Percentiles rank a stretch among this genome's conserved stretches.
phyloP scores from a whole-genome alignment of 139 green algal species.

The Chlorella sp. region DNA sequence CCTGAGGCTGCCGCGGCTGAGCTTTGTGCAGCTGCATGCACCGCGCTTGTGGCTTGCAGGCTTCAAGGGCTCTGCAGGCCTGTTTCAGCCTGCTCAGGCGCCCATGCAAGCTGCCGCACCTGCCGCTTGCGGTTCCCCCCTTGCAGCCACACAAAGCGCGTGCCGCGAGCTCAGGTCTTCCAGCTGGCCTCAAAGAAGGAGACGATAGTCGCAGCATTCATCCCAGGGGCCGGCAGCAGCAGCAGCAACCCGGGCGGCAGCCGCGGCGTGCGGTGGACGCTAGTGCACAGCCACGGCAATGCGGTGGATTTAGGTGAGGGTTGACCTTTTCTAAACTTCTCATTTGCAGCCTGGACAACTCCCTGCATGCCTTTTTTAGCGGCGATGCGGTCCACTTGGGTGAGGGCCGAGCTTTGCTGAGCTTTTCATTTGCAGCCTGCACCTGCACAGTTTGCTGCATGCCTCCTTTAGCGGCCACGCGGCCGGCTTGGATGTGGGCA shows the following conservation, averaged over 20 bases:
- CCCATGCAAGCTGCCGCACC: background rate
- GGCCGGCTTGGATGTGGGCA: no score
- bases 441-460: no score
- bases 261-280: conserved; percentile 43
- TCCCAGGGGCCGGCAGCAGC: background rate
- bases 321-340: no score
- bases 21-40: background rate
- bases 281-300: conserved; percentile 95
- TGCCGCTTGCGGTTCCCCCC: no score
- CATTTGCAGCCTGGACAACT: background rate
- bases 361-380: background rate
- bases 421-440: background rate
- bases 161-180: background rate
- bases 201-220: conserved; percentile 17
- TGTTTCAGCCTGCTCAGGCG: background rate
- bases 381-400: no score
- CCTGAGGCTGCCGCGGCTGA: background rate
- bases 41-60: no score
- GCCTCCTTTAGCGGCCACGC: background rate
- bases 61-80: background rate
- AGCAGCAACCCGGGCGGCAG: background rate
- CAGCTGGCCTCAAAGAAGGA: conserved; percentile 20
- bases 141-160: conserved; percentile 10
- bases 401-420: background rate
- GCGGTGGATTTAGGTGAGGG: conserved; percentile 85